phyloP scores from a whole-genome alignment of 2,329 filamentous ascomycete genomes.

The Fusarium mundagurra region DNA sequence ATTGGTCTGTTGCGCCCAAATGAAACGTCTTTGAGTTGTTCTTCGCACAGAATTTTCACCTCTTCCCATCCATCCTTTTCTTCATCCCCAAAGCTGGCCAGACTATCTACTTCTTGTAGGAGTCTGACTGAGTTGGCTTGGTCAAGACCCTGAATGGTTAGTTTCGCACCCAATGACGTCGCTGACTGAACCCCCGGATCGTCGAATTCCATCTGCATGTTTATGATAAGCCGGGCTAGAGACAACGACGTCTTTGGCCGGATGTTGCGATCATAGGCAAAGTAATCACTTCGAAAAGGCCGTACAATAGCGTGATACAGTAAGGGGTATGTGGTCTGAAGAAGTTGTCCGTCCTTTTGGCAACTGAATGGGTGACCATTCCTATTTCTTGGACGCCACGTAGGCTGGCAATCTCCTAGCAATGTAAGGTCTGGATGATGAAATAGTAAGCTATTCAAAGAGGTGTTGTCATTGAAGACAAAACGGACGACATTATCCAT shows the following conservation, averaged over 20 bases:
- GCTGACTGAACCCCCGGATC: no score
- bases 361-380: no score
- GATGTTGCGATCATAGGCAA: no score
- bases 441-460: neutral
- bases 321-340: rapidly evolving
- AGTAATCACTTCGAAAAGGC: no score
- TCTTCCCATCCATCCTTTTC: neutral
- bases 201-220: no score
- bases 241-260: no score
- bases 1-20: neutral
- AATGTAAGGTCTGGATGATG: no score
- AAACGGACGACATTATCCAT: neutral
- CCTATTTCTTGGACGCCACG: no score
- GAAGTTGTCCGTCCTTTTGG: neutral
- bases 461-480: neutral
- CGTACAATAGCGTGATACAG: neutral
- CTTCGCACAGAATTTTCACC: rapidly evolving
- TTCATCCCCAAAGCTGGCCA: rapidly evolving
- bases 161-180: no score
- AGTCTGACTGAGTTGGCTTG: neutral
- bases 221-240: no score
- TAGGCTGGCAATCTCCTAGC: no score
- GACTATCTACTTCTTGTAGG: neutral
- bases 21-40: neutral
- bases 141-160: no score